Percentiles rank a stretch among this genome's conserved stretches.
Evolutionary conservation across 768 basidiomycete species (phyloP).

Genomic region (Candolleomyces efflorescens): DNA sequence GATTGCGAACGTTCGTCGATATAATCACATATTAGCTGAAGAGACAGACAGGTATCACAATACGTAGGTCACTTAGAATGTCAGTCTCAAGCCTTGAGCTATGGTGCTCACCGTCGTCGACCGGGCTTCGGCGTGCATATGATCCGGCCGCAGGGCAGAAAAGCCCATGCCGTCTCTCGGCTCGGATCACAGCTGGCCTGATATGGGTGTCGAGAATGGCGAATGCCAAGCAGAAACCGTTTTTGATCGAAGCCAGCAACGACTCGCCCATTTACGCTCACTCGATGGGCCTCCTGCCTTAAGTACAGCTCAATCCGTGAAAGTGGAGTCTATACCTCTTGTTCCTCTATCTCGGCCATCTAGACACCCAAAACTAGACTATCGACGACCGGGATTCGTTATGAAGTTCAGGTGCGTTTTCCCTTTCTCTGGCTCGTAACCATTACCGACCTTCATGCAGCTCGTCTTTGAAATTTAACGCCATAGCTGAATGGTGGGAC

Average conservation of each 20-base stretch:
- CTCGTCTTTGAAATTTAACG: conserved; percentile 87
- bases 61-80: too few species aligned
- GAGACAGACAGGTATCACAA: too few species aligned
- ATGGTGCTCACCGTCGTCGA: too few species aligned
- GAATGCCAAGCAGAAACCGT: background rate
- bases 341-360: conserved; percentile 22
- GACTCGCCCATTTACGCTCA: background rate
- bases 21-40: too few species aligned
- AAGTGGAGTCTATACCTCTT: conserved; percentile 38
- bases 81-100: too few species aligned
- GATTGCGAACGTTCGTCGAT: too few species aligned
- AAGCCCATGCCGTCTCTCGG: too few species aligned
- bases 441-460: conserved; percentile 28
- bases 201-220: too few species aligned
- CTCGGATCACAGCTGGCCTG: too few species aligned
- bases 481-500: conserved; percentile 90
- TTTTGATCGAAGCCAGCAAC: background rate
- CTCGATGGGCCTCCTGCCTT: background rate
- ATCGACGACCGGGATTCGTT: conserved; percentile 19
- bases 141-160: too few species aligned
- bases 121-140: too few species aligned
- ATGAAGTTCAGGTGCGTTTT: conserved; percentile 62
- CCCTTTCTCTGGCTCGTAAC: background rate
- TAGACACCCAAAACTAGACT: conserved; percentile 16
- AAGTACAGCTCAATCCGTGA: conserved; percentile 5